Evolutionary conservation across 345 rosid species (phyloP), one percentile per base, ranked within the genome.

Genomic region (Tarenaya hassleriana): DNA sequence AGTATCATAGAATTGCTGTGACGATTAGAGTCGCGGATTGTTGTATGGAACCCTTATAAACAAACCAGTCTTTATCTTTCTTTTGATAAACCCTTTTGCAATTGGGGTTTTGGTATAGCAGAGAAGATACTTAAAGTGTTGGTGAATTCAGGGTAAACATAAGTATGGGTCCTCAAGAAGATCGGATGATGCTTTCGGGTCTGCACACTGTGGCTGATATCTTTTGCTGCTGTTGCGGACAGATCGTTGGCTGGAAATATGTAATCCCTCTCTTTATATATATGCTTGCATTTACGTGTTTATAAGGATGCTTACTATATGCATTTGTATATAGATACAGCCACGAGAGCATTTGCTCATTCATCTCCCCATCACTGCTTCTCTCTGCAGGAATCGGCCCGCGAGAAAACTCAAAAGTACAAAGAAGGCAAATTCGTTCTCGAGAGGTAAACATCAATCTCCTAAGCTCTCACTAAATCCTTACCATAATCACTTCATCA

Each of bases 171-270:
- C 64, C 84, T 40, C 37, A 66, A 16, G 94, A 86, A 68, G 90
- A 89, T 70, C 73, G 95, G 47, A 21, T 66, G 80, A 86, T 86
- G 94, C 75, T 79, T 29, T 79, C 95, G 1, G 88, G 97, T 46
- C 43, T 81, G 78, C 94, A 89, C 33, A 86, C 90, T 1, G 95
- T 86, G 17, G 83, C 84, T 10, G 97, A 89, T 65, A 69, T 79
- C 35, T 89, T 73, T 75, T 89, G 97, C 66, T 89, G 97, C 70
- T 78, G 78, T 29, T 89, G 97, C 27, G 94, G 95, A 60, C 94
- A 81, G 56, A 79, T 75, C 44, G 79, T 86, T 59, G 97, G 97
- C 67, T 86, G 97, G 97, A 89, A 89, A 89, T 89, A 86, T 34
- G 97, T 86, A 81, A 49, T 49, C 42, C 48, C 62, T 41, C 61